These are phyloP conservation scores for Climacium dendroides DNA, from an alignment of 225 moss, liverwort and hornwort genomes.

Conservation along the genomic window DNA sequence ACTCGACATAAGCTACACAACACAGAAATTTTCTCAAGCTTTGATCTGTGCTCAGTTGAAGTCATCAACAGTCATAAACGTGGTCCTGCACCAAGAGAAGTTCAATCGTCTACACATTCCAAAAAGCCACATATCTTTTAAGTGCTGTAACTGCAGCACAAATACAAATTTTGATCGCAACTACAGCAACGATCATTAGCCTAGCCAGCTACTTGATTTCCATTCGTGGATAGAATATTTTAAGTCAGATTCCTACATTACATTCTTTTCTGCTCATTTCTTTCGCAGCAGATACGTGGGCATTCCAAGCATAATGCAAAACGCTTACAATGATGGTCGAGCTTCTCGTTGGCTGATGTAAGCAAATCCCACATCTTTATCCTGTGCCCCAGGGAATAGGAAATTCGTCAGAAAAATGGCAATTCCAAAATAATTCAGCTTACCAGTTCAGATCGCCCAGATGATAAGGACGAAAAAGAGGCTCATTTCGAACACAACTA, in stretches of 20 bases:
- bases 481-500: not conserved
- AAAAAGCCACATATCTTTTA: not conserved
- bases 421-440: not conserved
- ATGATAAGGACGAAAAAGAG: not conserved
- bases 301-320: not conserved
- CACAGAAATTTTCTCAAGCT: not conserved
- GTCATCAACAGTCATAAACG: not conserved
- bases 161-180: not conserved
- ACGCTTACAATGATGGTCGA: constrained; percentile 62
- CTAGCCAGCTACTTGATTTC: not conserved
- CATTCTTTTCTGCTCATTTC: not conserved
- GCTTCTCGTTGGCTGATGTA: constrained; percentile 87
- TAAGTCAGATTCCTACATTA: not conserved
- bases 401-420: not conserved
- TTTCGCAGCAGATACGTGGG: not conserved
- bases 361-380: constrained; percentile 70
- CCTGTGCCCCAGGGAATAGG: constrained; percentile 1
- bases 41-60: not conserved
- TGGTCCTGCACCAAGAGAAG: not conserved
- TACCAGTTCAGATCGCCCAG: not conserved
- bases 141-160: not conserved
- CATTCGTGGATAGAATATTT: not conserved
- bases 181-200: not conserved
- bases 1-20: not conserved
- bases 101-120: not conserved